Evolutionary conservation across 2,329 filamentous ascomycete genomes (phyloP).

Genomic region (Colletotrichum caudatum): DNA sequence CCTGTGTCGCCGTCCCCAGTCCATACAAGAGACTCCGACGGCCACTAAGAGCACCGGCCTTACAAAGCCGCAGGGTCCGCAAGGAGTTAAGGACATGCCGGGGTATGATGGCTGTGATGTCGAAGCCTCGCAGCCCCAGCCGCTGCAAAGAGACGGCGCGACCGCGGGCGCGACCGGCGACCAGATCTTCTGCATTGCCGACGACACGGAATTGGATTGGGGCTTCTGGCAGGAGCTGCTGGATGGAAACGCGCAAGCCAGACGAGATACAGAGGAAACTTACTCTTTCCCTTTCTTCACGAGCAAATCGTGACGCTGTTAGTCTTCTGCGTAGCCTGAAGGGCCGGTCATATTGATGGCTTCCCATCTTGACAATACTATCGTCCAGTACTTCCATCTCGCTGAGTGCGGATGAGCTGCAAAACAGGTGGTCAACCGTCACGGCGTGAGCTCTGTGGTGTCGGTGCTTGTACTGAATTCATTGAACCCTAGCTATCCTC

Average conservation of each 20-base stretch:
- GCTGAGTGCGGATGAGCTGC: no score
- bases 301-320: neutral
- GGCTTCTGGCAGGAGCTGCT: conserved; percentile 19
- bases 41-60: neutral
- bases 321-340: no score
- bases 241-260: neutral
- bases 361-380: no score
- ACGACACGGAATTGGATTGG: conserved; percentile 20
- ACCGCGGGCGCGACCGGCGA: conserved; percentile 1
- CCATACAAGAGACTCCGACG: no score
- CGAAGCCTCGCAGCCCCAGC: neutral
- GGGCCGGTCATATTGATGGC: no score
- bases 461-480: no score
- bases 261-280: neutral
- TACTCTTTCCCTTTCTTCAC: neutral
- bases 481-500: no score
- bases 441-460: no score
- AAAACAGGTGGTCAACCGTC: no score
- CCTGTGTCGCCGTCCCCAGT: neutral
- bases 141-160: no score
- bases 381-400: no score
- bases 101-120: neutral
- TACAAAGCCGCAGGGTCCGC: neutral
- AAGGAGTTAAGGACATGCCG: no score
- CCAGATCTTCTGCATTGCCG: neutral